Percentiles rank a stretch among this genome's conserved stretches.
phyloP scores from a whole-genome alignment of 306 rosid species.

The Chamaecrista fasciculata region DNA sequence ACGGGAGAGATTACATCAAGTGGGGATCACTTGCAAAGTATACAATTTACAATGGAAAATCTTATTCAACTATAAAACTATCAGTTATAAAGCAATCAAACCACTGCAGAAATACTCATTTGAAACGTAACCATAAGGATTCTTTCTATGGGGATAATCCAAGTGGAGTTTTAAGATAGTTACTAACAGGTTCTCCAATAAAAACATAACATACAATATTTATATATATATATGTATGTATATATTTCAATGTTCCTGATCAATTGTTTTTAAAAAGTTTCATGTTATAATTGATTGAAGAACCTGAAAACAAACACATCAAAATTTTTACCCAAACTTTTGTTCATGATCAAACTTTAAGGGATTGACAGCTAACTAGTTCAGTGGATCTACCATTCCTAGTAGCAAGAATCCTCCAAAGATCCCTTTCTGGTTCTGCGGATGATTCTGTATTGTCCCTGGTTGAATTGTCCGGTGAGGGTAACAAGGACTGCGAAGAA shows the following conservation, averaged over 20 bases:
- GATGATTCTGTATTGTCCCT: slow-evolving; percentile 25
- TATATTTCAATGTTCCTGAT: no score
- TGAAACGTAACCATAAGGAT: not conserved
- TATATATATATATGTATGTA: no score
- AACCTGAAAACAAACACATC: not conserved
- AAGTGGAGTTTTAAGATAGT: not conserved
- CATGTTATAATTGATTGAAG: not conserved
- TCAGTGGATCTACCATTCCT: slow-evolving; percentile 37
- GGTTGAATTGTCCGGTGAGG: slow-evolving; percentile 26
- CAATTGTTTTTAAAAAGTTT: no score
- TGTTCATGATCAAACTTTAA: slow-evolving; percentile 31
- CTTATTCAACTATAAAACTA: not conserved
- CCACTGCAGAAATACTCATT: not conserved
- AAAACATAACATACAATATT: not conserved
- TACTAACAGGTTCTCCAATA: not conserved
- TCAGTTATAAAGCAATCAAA: slow-evolving; percentile 10
- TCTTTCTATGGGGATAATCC: not conserved
- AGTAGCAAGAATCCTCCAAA: slow-evolving; percentile 42
- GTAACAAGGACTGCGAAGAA: slow-evolving; percentile 18
- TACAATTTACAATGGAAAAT: slow-evolving; percentile 22
- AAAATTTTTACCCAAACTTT: not conserved
- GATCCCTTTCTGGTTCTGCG: slow-evolving; percentile 23
- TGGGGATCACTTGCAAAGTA: slow-evolving; percentile 13
- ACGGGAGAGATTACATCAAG: no score
- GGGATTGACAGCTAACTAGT: slow-evolving; percentile 48